A percentile compares a stretch with the other conserved stretches of the same genome.
phyloP scores from a whole-genome alignment of 2,329 filamentous ascomycete genomes.

The Verticillium dahliae region DNA sequence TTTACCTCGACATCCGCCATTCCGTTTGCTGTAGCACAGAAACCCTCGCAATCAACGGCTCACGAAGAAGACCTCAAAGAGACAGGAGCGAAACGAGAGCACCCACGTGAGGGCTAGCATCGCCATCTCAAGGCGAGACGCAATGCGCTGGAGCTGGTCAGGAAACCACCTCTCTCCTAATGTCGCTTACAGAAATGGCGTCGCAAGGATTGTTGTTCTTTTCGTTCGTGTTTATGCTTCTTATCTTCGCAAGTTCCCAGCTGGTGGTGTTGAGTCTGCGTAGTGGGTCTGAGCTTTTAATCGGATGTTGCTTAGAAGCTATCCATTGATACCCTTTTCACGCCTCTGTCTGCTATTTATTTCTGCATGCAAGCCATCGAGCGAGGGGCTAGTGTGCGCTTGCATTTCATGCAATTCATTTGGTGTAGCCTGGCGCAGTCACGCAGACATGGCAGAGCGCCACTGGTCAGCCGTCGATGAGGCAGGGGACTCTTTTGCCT shows the following conservation, averaged over 20 bases:
- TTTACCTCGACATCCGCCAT: slow-evolving; percentile 38
- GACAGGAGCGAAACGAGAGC: neutral
- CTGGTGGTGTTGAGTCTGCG: neutral
- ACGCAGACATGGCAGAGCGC: too few species aligned
- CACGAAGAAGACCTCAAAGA: neutral
- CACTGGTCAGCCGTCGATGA: too few species aligned
- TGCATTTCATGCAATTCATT: neutral
- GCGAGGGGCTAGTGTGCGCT: neutral
- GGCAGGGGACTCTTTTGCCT: too few species aligned
- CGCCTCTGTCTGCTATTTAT: neutral
- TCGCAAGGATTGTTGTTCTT: neutral
- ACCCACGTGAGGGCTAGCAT: neutral
- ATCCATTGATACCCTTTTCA: neutral
- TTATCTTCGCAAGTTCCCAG: neutral
- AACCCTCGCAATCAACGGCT: neutral
- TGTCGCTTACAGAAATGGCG: neutral
- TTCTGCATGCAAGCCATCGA: neutral
- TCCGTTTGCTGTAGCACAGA: slow-evolving; percentile 31
- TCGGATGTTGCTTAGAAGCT: neutral
- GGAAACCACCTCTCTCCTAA: too few species aligned
- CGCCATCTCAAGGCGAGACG: too few species aligned
- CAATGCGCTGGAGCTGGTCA: too few species aligned
- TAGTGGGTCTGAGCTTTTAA: neutral
- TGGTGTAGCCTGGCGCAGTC: too few species aligned
- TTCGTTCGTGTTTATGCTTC: neutral